Base-by-base conservation (phyloP, 2,329 filamentous ascomycete species). In the Phaeosphaeriaceae sp. region DNA sequence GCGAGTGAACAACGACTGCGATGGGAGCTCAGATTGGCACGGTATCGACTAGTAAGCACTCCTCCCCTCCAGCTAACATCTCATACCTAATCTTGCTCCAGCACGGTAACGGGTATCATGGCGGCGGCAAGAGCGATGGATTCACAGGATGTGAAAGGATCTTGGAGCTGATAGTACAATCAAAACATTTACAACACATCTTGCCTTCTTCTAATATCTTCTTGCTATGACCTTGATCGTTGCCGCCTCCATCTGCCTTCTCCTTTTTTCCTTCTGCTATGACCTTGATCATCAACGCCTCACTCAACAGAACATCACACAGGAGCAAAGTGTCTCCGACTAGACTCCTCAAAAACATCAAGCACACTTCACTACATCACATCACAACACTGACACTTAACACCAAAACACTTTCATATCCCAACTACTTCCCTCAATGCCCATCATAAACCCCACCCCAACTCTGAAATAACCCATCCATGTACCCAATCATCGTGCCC, bases 401-500 rank as follows among this genome's bases (percentile, higher is more conserved):
- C 31, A 36, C 11, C 31, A 36, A 11, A 36, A 36, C 3, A 11
- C 11, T 11, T 36, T 13, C n/a, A n/a, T 27, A 9, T 27, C 9
- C 25, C 5, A 27, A 5, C 25, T 27, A 27, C 9, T 27, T 3
- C n/a, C n/a, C 31, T 46, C 41, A 52, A 52, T 45, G 10, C 10
- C 59, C 59, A 36, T 56, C 19, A 50, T 62, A 62, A 11, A 45
- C 48, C 1, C 21, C 21, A 10, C 53, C 46, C 59, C 59, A 62
- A 25, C 48, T 53, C 13, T 59, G 52, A 50, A 62, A 62, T 15
- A 62, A 48, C 4, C 59, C 59, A 54, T 62, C 59, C 27, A 48
- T 54, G 47, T 57, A 62, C 4, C 59, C 56, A 49, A 62, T 62
- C 7, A 59, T 62, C 45, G 56, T 48, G 9, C 59, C 59, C 44